phyloP scores from a whole-genome alignment of 495 filamentous ascomycete species.

The Penicillium taxi region DNA sequence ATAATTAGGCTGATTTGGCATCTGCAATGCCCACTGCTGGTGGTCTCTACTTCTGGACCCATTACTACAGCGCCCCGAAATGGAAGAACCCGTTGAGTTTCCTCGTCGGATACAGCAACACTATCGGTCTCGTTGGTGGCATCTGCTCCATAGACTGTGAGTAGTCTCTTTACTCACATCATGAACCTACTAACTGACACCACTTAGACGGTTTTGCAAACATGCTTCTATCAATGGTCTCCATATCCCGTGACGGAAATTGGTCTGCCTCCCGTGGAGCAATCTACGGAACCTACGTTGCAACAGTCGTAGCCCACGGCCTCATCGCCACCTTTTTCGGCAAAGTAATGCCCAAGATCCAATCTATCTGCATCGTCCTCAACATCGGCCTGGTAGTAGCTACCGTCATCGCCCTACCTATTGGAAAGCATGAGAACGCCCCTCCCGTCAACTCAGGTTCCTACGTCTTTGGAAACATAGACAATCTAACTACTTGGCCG shows the following conservation, averaged over 20 bases:
- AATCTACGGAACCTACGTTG: constrained; percentile 57
- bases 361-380: constrained; percentile 53
- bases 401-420: constrained; percentile 57
- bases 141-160: constrained; percentile 53
- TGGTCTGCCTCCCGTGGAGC: constrained; percentile 53
- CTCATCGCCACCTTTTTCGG: constrained; percentile 46
- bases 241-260: constrained; percentile 54
- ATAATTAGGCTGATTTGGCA: constrained; percentile 52
- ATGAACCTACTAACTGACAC: constrained; percentile 4
- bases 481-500: constrained; percentile 55
- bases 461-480: constrained; percentile 33
- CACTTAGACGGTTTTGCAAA: constrained; percentile 41
- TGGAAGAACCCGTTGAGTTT: constrained; percentile 58
- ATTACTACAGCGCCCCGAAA: constrained; percentile 53
- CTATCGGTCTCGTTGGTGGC: constrained; percentile 56
- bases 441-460: constrained; percentile 28
- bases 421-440: constrained; percentile 38
- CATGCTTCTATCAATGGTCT: constrained; percentile 49
- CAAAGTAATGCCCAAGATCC: constrained; percentile 59
- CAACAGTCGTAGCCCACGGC: constrained; percentile 51
- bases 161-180: neutral
- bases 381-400: constrained; percentile 58
- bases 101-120: constrained; percentile 66
- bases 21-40: constrained; percentile 64
- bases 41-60: constrained; percentile 65